Evolutionary conservation across 495 filamentous ascomycete genomes (phyloP).

Genomic region (Chaetomium cochliodes): DNA sequence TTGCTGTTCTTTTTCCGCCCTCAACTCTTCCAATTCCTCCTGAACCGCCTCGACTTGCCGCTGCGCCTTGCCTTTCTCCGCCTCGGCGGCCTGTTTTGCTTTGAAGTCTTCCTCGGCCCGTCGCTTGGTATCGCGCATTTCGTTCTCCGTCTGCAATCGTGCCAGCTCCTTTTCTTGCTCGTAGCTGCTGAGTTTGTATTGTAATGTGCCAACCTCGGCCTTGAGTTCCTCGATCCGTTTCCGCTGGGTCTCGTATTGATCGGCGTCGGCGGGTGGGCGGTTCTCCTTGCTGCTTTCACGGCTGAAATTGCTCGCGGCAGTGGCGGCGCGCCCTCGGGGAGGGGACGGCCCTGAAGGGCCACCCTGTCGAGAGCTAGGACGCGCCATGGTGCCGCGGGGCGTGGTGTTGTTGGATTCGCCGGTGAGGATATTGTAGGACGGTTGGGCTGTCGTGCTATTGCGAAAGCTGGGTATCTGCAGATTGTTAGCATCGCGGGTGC

Average conservation of each 20-base stretch:
- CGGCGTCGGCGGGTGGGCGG: slow-evolving; percentile 46
- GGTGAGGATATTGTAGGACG: slow-evolving; percentile 61
- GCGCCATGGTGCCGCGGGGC: slow-evolving; percentile 33
- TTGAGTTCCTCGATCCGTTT: slow-evolving; percentile 54
- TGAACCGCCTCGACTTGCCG: slow-evolving; percentile 70
- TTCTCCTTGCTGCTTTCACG: slow-evolving; percentile 53
- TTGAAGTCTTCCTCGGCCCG: slow-evolving; percentile 81
- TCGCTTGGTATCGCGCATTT: slow-evolving; percentile 69
- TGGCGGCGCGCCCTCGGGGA: slow-evolving; percentile 35
- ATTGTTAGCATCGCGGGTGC: slow-evolving; percentile 25
- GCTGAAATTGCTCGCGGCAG: slow-evolving; percentile 27
- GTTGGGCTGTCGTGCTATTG: slow-evolving; percentile 47
- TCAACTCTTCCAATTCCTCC: slow-evolving; percentile 65
- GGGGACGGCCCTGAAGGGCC: slow-evolving; percentile 36
- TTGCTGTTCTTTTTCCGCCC: slow-evolving; percentile 50
- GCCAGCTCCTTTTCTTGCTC: slow-evolving; percentile 84
- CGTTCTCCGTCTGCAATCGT: slow-evolving; percentile 73
- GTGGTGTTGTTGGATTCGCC: slow-evolving; percentile 43
- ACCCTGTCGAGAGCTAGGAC: slow-evolving; percentile 41
- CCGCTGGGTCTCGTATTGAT: slow-evolving; percentile 53
- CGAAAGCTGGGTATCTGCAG: slow-evolving; percentile 27
- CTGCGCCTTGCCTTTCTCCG: slow-evolving; percentile 62
- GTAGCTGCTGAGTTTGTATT: slow-evolving; percentile 59
- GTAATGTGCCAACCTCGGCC: slow-evolving; percentile 54
- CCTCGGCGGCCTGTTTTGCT: slow-evolving; percentile 72